Base-by-base conservation (phyloP, 106 monocot genomes). In the Ottelia alismoides region DNA sequence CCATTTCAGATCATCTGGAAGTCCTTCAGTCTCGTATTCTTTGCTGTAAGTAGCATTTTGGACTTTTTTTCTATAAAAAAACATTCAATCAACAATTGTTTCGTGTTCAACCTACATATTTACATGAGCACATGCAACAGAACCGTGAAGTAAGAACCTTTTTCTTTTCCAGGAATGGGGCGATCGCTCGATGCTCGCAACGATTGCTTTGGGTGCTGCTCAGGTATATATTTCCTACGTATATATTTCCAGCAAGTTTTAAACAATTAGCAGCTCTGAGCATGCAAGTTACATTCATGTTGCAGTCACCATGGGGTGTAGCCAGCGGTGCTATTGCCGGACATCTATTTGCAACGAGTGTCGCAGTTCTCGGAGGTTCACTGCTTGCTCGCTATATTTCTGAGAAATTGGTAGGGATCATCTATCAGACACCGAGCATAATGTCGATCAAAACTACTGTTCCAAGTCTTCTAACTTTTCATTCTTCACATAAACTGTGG, bases 131-230 rank as follows among this genome's bases (percentile, higher is more conserved):
- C n/a, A n/a, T n/a, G n/a, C n/a, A n/a, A n/a, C n/a, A n/a, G n/a
- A n/a, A n/a, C n/a, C n/a, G n/a, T n/a, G n/a, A n/a, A n/a, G n/a
- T n/a, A n/a, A n/a, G n/a, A n/a, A n/a, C n/a, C n/a, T n/a, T n/a
- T n/a, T n/a, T n/a, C n/a, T n/a, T 43, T 43, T 43, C 40, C 16
- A 98, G 96, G 96, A 98, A 82, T 98, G 96, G 96, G 96, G 96
- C 56, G 96, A 98, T 67, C 85, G 96, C 20, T 98, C 96, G 2
- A 98, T 98, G 96, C 64, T 98, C 26, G 96, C 96, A 57, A 98
- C 96, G 18, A 77, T 98, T 58, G 96, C 96, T 45, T 60, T 98
- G 28, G 96, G 96, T 49, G 96, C 85, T 76, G 89, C 96, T 48
- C 96, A 98, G 89, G 96, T 98, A 22, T 55, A 46, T 12, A 22